Evolutionary conservation across 805 yeast genomes (phyloP).

Genomic region (Teunomyces pallodes): DNA sequence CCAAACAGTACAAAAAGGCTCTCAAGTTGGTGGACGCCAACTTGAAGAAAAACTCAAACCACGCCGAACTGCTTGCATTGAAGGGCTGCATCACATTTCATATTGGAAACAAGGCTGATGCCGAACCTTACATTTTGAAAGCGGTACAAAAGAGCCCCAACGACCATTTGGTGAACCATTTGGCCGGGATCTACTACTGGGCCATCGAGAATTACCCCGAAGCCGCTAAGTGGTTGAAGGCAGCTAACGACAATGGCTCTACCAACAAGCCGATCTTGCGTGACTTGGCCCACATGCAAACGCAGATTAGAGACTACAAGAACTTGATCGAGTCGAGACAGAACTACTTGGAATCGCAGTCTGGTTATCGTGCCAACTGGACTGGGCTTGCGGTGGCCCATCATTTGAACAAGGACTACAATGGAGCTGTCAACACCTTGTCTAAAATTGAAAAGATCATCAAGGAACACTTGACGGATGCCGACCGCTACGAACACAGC

Average conservation of each 20-base stretch:
- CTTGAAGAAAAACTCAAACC: constrained; percentile 70
- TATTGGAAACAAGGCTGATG: constrained; percentile 57
- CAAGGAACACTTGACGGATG: constrained; percentile 61
- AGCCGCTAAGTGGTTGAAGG: constrained; percentile 74
- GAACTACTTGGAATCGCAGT: constrained; percentile 63
- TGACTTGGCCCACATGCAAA: constrained; percentile 76
- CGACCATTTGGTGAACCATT: constrained; percentile 76
- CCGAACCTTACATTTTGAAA: constrained; percentile 55
- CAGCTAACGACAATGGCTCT: constrained; percentile 75
- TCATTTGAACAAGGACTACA: constrained; percentile 65
- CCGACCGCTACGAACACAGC: constrained; percentile 73
- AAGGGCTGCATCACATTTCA: constrained; percentile 65
- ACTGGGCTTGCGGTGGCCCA: constrained; percentile 84
- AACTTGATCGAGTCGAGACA: constrained; percentile 62
- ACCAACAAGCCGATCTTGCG: constrained; percentile 75
- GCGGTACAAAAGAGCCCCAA: constrained; percentile 59
- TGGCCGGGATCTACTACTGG: constrained; percentile 81
- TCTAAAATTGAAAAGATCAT: constrained; percentile 73
- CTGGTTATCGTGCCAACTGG: constrained; percentile 90
- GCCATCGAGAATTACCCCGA: constrained; percentile 64
- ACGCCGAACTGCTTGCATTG: constrained; percentile 79
- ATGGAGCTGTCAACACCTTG: constrained; percentile 69
- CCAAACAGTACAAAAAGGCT: constrained; percentile 84
- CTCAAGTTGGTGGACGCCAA: constrained; percentile 71
- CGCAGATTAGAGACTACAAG: constrained; percentile 75